These are phyloP conservation scores for Nigrograna mackinnonii DNA, from an alignment of 2,329 filamentous ascomycete genomes.

Conservation along the genomic window DNA sequence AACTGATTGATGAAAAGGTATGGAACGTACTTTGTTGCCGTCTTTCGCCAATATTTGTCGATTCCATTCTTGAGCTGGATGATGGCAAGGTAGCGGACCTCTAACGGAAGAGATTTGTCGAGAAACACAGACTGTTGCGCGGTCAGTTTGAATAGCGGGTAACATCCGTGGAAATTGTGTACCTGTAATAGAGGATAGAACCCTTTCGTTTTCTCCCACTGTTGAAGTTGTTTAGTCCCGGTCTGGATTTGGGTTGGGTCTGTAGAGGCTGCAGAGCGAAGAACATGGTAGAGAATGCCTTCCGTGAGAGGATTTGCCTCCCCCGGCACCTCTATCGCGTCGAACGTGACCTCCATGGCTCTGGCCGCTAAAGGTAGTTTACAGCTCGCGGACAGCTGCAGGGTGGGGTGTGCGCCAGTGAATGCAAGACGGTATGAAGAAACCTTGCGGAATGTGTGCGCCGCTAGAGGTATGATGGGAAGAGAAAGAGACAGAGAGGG, in stretches of 20 bases:
- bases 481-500: too few relatives aligned
- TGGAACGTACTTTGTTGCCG: constrained; percentile 63
- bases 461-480: too few relatives aligned
- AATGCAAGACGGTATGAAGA: too few relatives aligned
- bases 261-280: constrained; percentile 52
- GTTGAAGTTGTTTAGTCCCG: constrained; percentile 55
- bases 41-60: constrained; percentile 90
- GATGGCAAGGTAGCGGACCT: constrained; percentile 85
- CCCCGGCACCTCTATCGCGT: constrained; percentile 74
- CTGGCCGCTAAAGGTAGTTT: too few relatives aligned
- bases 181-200: constrained; percentile 54
- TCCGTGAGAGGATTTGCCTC: constrained; percentile 68
- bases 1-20: too few relatives aligned
- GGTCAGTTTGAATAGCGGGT: constrained; percentile 15
- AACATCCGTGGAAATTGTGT: constrained; percentile 6
- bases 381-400: too few relatives aligned
- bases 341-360: constrained; percentile 35
- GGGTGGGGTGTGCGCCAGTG: too few relatives aligned
- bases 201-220: constrained; percentile 52
- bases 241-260: constrained; percentile 54
- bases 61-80: constrained; percentile 97
- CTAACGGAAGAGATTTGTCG: constrained; percentile 73
- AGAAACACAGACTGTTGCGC: constrained; percentile 72
- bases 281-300: constrained; percentile 50
- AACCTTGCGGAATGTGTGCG: too few relatives aligned